A percentile compares a stretch with the other conserved stretches of the same genome.
phyloP scores from a whole-genome alignment of 768 basidiomycete genomes.

The Artomyces pyxidatus region DNA sequence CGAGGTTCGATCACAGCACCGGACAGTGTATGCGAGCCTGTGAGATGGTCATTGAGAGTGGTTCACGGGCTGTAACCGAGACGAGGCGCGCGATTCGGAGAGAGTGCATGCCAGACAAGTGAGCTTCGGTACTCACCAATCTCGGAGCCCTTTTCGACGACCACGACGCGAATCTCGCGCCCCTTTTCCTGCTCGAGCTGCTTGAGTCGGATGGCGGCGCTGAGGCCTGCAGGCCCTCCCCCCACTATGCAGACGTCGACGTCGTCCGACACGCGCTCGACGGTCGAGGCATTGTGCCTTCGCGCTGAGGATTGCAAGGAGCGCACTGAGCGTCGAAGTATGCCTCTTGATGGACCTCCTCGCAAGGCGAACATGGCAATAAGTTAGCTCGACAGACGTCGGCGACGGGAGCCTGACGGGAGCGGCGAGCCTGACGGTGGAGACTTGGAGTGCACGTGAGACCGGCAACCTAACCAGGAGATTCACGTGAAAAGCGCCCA shows the following conservation, averaged over 20 bases:
- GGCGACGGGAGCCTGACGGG: too few relatives aligned
- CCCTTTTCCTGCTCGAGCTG: conserved; percentile 80
- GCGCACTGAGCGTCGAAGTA: conserved; percentile 6
- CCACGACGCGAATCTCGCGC: conserved; percentile 80
- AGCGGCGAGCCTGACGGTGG: too few relatives aligned
- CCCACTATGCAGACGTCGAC: conserved; percentile 98
- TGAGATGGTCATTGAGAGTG: neutral
- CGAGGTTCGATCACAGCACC: conserved; percentile 93
- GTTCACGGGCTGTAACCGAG: neutral
- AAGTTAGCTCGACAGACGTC: too few relatives aligned
- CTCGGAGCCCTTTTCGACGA: conserved; percentile 92
- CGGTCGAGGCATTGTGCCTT: conserved; percentile 27
- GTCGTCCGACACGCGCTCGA: conserved; percentile 82
- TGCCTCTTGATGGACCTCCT: conserved; percentile 1
- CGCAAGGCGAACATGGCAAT: conserved; percentile 10
- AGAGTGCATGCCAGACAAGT: neutral
- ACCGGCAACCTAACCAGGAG: too few relatives aligned
- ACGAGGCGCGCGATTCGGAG: neutral
- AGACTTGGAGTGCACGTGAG: too few relatives aligned
- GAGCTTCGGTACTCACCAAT: conserved; percentile 52
- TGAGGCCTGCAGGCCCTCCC: conserved; percentile 89
- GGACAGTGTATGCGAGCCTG: conserved; percentile 91
- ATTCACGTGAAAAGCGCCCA: too few relatives aligned
- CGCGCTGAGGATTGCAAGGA: conserved; percentile 20
- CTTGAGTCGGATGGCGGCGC: conserved; percentile 92